Base-by-base conservation (phyloP, 2,329 filamentous ascomycete genomes). In the Fusarium bactridioides region DNA sequence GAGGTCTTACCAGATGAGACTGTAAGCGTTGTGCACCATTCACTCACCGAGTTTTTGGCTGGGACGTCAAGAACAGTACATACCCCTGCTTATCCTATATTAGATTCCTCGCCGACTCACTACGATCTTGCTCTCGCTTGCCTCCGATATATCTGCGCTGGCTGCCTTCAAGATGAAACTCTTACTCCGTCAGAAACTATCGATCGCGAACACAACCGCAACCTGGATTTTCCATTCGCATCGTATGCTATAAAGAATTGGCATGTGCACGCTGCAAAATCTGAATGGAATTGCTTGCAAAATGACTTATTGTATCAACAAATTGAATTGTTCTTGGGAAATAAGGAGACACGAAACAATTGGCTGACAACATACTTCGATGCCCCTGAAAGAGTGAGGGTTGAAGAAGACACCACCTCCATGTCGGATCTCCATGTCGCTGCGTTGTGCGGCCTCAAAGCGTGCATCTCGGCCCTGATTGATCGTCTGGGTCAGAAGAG, bases 11-110 rank as follows among this genome's bases (percentile, higher is more conserved):
- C 70, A 6, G 73, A 75, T 15, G 73, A 75, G 51, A 61, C 73
- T 12, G 70, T 75, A 21, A 67, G 62, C 10, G 63, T 75, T 10
- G 60, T 75, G 29, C 73, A 75, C n/a, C 70, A 75, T 59, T 75
- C 73, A 15, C 59, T 75, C 11, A 74, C 73, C 3, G 70, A 75
- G 45, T 75, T 72, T 33, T 45, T 75, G 27, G 47, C 55, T 18
- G 73, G 70, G 11, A 33, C 45, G 16, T 64, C 66, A 10, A 61
- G 70, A 29, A 61, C 61, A 16, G 29, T 19, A 10, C 29, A 48
- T 3, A 37, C 38, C 27, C 18, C 40, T 8, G 48, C 29, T 16
- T 75, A 72, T 43, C 73, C 73, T 11, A 27, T 68, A 25, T 53
- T 75, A 27, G 47, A 57, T 13, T 47, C 57, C n/a, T 62, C 45